These are phyloP conservation scores for Naganishia liquefaciens DNA, from an alignment of 1,284 basidiomycete genomes.

Conservation along the genomic window DNA sequence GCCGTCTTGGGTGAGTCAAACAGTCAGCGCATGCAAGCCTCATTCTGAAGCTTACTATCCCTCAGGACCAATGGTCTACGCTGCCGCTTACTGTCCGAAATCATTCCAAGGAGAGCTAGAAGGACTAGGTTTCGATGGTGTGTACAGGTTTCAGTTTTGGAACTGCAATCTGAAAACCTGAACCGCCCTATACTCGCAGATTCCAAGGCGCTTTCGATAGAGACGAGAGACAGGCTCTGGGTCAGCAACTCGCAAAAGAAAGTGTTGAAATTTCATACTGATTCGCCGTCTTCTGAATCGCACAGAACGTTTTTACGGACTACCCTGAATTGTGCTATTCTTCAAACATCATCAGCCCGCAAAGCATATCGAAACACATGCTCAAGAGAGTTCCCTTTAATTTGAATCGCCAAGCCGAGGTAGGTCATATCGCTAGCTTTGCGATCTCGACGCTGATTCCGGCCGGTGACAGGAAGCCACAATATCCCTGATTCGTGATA, in stretches of 20 bases:
- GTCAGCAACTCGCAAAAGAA: slow-evolving; percentile 25
- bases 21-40: background rate
- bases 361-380: slow-evolving; percentile 91
- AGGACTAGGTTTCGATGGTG: slow-evolving; percentile 79
- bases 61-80: slow-evolving; percentile 82
- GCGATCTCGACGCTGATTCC: background rate
- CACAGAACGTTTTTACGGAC: slow-evolving; percentile 44
- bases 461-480: slow-evolving; percentile 66
- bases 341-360: slow-evolving; percentile 64
- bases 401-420: slow-evolving; percentile 85
- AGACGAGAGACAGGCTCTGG: slow-evolving; percentile 60
- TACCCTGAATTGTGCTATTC: slow-evolving; percentile 43
- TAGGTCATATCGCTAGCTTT: slow-evolving; percentile 24
- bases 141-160: slow-evolving; percentile 51
- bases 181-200: slow-evolving; percentile 52
- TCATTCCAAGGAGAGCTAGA: slow-evolving; percentile 75
- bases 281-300: slow-evolving; percentile 50
- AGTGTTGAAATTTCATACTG: slow-evolving; percentile 28
- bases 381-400: slow-evolving; percentile 78
- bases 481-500: slow-evolving; percentile 78
- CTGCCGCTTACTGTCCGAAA: slow-evolving; percentile 85
- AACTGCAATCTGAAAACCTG: background rate
- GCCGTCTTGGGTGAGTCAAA: slow-evolving; percentile 11
- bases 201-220: slow-evolving; percentile 84
- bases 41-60: background rate